A percentile compares a stretch with the other conserved stretches of the same genome.
Conservation (phyloP, 257 asterid genomes). For the Asclepias syriaca region DNA sequence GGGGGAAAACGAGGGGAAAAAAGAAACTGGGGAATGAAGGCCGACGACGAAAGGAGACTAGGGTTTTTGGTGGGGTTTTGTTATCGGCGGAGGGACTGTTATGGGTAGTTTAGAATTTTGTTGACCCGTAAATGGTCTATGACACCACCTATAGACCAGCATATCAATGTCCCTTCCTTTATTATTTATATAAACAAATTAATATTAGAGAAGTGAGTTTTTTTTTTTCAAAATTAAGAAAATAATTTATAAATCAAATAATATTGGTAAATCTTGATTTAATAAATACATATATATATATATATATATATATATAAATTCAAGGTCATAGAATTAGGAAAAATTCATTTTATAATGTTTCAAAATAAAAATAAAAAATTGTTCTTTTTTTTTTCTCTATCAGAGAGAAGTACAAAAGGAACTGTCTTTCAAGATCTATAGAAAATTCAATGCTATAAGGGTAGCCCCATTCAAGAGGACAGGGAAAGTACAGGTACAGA, state of each 20-base stretch:
- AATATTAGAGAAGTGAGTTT: too few species aligned
- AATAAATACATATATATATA: too few species aligned
- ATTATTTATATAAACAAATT: too few species aligned
- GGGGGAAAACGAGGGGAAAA: not conserved
- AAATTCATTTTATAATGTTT: too few species aligned
- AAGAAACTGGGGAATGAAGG: not conserved
- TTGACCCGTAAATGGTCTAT: not conserved
- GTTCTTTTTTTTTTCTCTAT: too few species aligned
- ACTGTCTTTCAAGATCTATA: not conserved
- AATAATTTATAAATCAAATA: too few species aligned
- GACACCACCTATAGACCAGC: not conserved
- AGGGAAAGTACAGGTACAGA: not conserved
- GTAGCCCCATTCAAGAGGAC: not conserved
- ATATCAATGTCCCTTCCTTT: too few species aligned
- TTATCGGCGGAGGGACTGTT: slow-evolving; percentile 4
- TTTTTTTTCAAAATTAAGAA: too few species aligned
- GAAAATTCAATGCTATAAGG: not conserved
- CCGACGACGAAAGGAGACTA: slow-evolving; percentile 1
- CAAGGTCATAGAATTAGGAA: too few species aligned
- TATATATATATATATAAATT: too few species aligned
- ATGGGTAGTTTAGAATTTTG: not conserved
- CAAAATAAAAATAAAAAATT: too few species aligned
- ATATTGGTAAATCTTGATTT: too few species aligned
- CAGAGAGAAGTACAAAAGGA: not conserved
- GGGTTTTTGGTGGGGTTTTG: slow-evolving; percentile 10